Percentiles rank a stretch among this genome's conserved stretches.
Conservation (phyloP, 345 rosid species). For the Salix arbutifolia region DNA sequence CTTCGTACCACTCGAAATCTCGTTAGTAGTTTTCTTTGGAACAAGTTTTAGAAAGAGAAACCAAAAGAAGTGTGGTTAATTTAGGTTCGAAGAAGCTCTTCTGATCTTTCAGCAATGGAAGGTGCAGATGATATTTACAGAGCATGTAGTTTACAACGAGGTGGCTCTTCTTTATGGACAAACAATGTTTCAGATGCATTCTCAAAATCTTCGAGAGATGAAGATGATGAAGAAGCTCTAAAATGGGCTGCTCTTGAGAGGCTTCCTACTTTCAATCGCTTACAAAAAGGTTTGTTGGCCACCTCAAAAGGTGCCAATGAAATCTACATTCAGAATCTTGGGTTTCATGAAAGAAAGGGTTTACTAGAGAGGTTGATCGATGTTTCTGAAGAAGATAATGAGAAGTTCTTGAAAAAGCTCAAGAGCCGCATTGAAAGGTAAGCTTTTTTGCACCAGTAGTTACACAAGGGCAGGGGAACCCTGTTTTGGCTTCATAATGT, state of each 20-base stretch:
- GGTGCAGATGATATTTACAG: background rate
- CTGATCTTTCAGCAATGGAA: conserved; percentile 6
- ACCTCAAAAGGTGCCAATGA: conserved; percentile 19
- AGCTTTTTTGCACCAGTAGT: background rate
- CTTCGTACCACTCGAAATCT: too few relatives aligned
- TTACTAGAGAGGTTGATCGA: conserved; percentile 17
- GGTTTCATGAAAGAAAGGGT: conserved; percentile 15
- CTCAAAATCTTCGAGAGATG: conserved; percentile 56
- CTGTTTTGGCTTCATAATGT: background rate
- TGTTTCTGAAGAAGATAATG: conserved; percentile 23
- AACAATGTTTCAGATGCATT: conserved; percentile 37
- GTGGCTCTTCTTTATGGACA: conserved; percentile 30
- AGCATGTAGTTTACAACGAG: conserved; percentile 8
- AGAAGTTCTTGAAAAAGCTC: conserved; percentile 21
- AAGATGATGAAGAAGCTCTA: conserved; percentile 59
- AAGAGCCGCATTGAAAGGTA: conserved; percentile 23
- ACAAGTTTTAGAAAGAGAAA: too few relatives aligned
- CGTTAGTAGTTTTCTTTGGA: too few relatives aligned
- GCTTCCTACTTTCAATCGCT: conserved; percentile 42
- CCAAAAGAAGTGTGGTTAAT: too few relatives aligned
- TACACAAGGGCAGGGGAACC: too few relatives aligned
- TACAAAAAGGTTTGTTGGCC: conserved; percentile 39
- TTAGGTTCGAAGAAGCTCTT: too few relatives aligned
- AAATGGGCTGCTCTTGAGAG: conserved; percentile 53
- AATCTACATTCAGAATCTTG: conserved; percentile 32